phyloP scores from a whole-genome alignment of 1,284 basidiomycete species.

The Golubevia pallescens region DNA sequence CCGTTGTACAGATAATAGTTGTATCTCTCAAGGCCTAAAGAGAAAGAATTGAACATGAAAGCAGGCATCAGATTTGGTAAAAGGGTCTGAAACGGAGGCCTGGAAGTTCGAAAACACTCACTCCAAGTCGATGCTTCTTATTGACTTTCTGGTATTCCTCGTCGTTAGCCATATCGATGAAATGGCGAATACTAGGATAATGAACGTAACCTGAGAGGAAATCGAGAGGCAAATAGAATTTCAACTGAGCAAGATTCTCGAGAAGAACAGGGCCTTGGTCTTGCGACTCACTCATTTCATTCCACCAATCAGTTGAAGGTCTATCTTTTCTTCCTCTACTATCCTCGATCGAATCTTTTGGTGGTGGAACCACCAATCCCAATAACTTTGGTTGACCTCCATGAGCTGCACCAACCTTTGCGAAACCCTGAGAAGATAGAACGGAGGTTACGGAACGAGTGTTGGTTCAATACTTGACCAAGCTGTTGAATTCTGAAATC shows the following conservation, averaged over 20 bases:
- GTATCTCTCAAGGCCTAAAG: constrained; percentile 26
- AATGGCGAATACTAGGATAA: constrained; percentile 36
- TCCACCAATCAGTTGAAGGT: constrained; percentile 24
- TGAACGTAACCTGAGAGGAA: constrained; percentile 7
- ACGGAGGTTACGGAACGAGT: background rate
- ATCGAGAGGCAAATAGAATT: constrained; percentile 13
- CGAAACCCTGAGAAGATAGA: constrained; percentile 14
- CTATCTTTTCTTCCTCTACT: constrained; percentile 10
- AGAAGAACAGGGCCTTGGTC: background rate
- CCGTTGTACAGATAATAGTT: constrained; percentile 27
- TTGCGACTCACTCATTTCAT: constrained; percentile 15
- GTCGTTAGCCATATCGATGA: constrained; percentile 35
- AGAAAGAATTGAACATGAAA: too few relatives aligned
- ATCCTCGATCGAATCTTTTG: constrained; percentile 6
- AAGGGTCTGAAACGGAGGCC: too few relatives aligned
- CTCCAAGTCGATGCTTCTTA: constrained; percentile 19
- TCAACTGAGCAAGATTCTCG: background rate
- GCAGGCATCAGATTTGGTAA: background rate
- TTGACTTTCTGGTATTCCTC: constrained; percentile 35
- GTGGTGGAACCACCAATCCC: constrained; percentile 23
- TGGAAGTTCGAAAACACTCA: too few relatives aligned
- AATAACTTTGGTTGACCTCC: constrained; percentile 38
- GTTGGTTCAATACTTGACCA: background rate
- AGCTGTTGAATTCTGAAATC: too few relatives aligned
- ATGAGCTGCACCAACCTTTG: constrained; percentile 19